A percentile compares a stretch with the other conserved stretches of the same genome.
Evolutionary conservation across 2,329 filamentous ascomycete species (phyloP).

Genomic region (Beauveria asiatica): DNA sequence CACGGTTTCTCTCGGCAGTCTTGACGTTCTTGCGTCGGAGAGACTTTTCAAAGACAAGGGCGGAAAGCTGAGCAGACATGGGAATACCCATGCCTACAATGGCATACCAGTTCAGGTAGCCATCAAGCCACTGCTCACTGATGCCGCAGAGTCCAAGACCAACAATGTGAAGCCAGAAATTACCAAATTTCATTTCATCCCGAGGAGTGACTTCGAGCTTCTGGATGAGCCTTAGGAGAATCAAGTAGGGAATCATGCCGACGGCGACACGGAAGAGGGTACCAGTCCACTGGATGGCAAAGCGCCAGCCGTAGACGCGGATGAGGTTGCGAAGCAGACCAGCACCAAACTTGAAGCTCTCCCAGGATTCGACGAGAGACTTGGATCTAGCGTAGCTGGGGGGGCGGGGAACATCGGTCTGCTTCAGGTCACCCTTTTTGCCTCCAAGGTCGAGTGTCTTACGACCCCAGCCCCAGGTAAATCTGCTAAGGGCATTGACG

Average conservation of each 20-base stretch:
- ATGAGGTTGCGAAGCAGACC: conserved; percentile 54
- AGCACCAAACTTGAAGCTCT: conserved; percentile 33
- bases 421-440: conserved; percentile 51
- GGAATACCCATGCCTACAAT: conserved; percentile 56
- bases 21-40: conserved; percentile 72
- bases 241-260: conserved; percentile 63
- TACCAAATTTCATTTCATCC: conserved; percentile 32
- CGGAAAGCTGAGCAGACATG: conserved; percentile 59
- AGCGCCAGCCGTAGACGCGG: conserved; percentile 44
- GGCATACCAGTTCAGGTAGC: conserved; percentile 58
- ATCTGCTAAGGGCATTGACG: conserved; percentile 49
- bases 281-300: conserved; percentile 51
- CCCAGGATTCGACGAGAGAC: conserved; percentile 44
- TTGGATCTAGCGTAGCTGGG: conserved; percentile 44
- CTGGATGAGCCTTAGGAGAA: conserved; percentile 56
- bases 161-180: conserved; percentile 61
- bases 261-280: conserved; percentile 46
- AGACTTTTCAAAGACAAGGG: conserved; percentile 68
- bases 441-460: conserved; percentile 45
- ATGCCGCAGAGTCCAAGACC: conserved; percentile 54
- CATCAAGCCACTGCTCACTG: conserved; percentile 51
- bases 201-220: conserved; percentile 51
- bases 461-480: conserved; percentile 58
- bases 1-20: conserved; percentile 39
- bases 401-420: conserved; percentile 54